Base-by-base conservation (phyloP, 1,284 basidiomycete species). In the Moesziomyces parantarcticus region DNA sequence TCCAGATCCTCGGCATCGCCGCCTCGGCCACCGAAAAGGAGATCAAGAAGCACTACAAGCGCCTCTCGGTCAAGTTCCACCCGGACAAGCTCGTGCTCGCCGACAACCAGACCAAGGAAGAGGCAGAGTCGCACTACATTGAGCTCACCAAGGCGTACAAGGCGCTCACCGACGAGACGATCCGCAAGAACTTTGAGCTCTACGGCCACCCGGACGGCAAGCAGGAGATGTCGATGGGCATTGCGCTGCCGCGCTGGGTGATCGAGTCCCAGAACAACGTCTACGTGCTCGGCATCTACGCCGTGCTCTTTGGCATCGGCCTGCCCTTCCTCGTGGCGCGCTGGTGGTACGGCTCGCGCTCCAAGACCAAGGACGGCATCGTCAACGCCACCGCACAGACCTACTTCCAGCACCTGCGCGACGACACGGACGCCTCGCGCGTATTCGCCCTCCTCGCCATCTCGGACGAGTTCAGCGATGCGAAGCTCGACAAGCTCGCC, bases 91-190 rank as follows among this genome's bases (percentile, higher is more conserved):
- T 97, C 65, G 92, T 90, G 80, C 88, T 92, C 9, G 88, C 51
- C 14, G 77, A 88, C 0, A 94, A 97, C 80, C 88, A 95, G 80
- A 98, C 96, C 0, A 88, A 92, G 58, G 96, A 97, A 78, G 88
- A 90, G n/a, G 93, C 92, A 36, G 92, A 93, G 77, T 87, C 90
- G 51, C 90, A 91, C 73, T 99, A 96, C 84, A 93, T 99, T 41
- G 90, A 93, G 48, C 87, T 99, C 45, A 99, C 97, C 23, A 99
- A 99, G 85, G 97, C 97, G 0, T 99, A 99, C 87, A 99, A 99
- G 87, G 85, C 96, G 8, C 86, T 99, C 43, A 99, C 96, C 0
- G 95, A 99, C 85, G 93, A 94, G 79, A 91, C 89, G 2, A 95
- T 93, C 61, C 92, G 94, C 49, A 90, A 92, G 81, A 99, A 99